Evolutionary conservation across 768 basidiomycete species (phyloP), one percentile per base, ranked within the genome.

Genomic region (Macrolepiota fuliginosa): DNA sequence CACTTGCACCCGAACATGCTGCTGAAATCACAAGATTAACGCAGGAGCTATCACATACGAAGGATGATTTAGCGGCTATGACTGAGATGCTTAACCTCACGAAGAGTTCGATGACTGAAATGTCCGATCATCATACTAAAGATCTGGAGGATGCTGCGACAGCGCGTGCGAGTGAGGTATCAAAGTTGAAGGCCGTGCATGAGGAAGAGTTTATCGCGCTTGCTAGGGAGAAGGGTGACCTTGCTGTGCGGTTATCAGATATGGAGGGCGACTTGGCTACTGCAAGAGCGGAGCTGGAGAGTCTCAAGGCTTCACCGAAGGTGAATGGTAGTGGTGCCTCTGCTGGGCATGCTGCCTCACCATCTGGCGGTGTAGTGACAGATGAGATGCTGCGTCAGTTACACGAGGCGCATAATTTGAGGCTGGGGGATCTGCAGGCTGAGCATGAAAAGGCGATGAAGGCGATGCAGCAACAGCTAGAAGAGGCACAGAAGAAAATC

Each of bases 391-490:
- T 95, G 42, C 85, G 87, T 70, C 83, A 80, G 68, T 74, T 91
- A 69, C 90, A 94, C 65, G 89, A 92, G 71, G 93, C 93, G 4
- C 93, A 95, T 72, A 91, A 90, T 70, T 78, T 89, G 64, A 94
- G 89, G 77, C 70, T 95, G 65, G 77, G 87, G 55, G 91, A 94
- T 73, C 64, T 93, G 58, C 79, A 89, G 70, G 86, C 87, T 15
- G 83, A 82, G 22, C 84, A 90, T 67, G 85, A 86, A 32, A 86
- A 85, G 65, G 77, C 76, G 27, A 70, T 86, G 52, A 83, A 82
- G 65, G 76, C 66, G 40, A 57, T 88, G 54, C 80, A 74, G 68
- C 81, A 82, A 37, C 82, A 91, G 67, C 78, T 92, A 7, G 85
- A 88, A 37, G 73, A 72, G 10, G 76, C 84, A 12, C 73, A 79